A percentile compares a stretch with the other conserved stretches of the same genome.
phyloP scores from a whole-genome alignment of 345 rosid genomes.

The Sisymbrium altissimum region DNA sequence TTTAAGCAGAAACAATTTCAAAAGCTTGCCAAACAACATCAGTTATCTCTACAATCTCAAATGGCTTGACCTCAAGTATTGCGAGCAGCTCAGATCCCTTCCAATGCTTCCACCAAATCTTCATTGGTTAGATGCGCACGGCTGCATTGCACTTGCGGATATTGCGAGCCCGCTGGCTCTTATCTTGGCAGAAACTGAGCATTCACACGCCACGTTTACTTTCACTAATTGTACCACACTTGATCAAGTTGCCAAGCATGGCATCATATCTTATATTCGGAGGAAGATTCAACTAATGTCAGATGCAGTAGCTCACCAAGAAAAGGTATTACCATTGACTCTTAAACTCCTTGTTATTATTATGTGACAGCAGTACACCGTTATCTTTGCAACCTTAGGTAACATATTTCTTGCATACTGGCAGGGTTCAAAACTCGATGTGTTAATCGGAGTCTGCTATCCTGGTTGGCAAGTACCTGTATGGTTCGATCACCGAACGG shows the following conservation, averaged over 20 bases:
- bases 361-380: too few relatives aligned
- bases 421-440: conserved; percentile 7
- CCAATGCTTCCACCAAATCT: conserved; percentile 27
- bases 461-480: conserved; percentile 23
- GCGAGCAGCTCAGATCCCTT: neutral
- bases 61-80: conserved; percentile 23
- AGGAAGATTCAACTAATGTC: conserved; percentile 11
- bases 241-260: conserved; percentile 7
- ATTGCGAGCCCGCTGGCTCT: neutral
- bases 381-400: too few relatives aligned
- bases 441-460: conserved; percentile 7
- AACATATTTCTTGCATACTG: neutral
- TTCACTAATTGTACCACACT: conserved; percentile 22
- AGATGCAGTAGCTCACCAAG: neutral
- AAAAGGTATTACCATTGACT: conserved; percentile 7
- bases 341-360: neutral
- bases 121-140: conserved; percentile 20
- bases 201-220: conserved; percentile 9
- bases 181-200: conserved; percentile 2
- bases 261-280: neutral
- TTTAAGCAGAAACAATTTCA: neutral
- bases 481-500: conserved; percentile 16
- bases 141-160: conserved; percentile 7
- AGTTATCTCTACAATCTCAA: conserved; percentile 10
- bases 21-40: neutral